Conservation (phyloP, 768 basidiomycete genomes). For the Tricholoma sp. region DNA sequence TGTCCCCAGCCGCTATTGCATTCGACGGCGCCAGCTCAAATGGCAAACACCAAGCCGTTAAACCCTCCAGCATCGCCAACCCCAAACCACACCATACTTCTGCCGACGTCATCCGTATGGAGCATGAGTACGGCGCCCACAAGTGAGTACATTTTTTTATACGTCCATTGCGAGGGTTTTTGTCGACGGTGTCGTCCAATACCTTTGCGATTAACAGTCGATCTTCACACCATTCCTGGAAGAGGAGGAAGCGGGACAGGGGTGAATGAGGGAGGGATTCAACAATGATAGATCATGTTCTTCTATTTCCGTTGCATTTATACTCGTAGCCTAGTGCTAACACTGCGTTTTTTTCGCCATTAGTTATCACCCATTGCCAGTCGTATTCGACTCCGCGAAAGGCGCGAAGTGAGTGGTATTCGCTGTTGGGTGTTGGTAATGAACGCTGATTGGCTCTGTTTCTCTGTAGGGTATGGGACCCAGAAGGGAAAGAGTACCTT, state of each 20-base stretch:
- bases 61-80: conserved; percentile 3
- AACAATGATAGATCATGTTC: conserved; percentile 13
- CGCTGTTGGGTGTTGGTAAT: conserved; percentile 20
- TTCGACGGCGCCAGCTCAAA: conserved; percentile 14
- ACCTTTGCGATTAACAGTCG: conserved; percentile 19
- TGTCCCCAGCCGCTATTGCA: conserved; percentile 22
- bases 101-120: conserved; percentile 72
- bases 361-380: conserved; percentile 94
- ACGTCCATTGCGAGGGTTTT: conserved; percentile 14
- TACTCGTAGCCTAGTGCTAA: conserved; percentile 24
- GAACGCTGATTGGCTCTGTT: conserved; percentile 11
- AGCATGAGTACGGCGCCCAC: conserved; percentile 81
- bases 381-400: conserved; percentile 87
- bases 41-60: conserved; percentile 14
- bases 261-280: conserved; percentile 8
- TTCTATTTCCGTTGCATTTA: conserved; percentile 18
- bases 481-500: conserved; percentile 92
- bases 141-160: conserved; percentile 56
- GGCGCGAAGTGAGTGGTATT: conserved; percentile 79
- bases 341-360: conserved; percentile 40
- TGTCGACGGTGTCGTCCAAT: conserved; percentile 23
- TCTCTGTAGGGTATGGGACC: conserved; percentile 74
- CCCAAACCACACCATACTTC: conserved; percentile 38
- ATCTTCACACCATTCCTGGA: conserved; percentile 11
- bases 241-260: conserved; percentile 5